These are phyloP conservation scores for Talaromyces sp. DNA, from an alignment of 2,329 filamentous ascomycete species.

Conservation along the genomic window DNA sequence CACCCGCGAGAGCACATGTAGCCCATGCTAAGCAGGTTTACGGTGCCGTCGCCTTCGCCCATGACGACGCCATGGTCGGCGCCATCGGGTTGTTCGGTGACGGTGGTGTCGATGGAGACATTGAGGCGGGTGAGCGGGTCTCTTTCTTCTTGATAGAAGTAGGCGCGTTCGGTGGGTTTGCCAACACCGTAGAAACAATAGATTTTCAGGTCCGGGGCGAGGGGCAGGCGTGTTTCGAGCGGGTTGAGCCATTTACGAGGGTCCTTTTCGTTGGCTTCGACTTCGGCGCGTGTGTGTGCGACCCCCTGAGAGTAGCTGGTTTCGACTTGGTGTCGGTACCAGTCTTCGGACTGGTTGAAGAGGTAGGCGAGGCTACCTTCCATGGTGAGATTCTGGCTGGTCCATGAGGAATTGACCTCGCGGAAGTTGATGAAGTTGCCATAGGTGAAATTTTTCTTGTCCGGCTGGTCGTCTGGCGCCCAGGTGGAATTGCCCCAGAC, in stretches of 20 bases:
- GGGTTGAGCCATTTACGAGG: conserved; percentile 90
- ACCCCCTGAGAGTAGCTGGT: conserved; percentile 82
- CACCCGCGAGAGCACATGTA: conserved; percentile 98
- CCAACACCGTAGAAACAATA: conserved; percentile 96
- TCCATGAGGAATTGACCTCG: conserved; percentile 56
- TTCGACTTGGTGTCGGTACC: conserved; percentile 72
- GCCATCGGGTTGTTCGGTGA: conserved; percentile 35
- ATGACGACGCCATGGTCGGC: conserved; percentile 87
- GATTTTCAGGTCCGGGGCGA: conserved; percentile 85
- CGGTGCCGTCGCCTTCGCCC: conserved; percentile 93
- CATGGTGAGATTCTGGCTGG: conserved; percentile 71
- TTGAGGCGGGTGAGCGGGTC: conserved; percentile 55
- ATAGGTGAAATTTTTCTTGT: conserved; percentile 67
- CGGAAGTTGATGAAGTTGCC: conserved; percentile 85
- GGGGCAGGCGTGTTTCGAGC: conserved; percentile 80
- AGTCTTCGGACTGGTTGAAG: conserved; percentile 70
- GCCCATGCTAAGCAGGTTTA: conserved; percentile 82
- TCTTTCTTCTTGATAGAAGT: conserved; percentile 76
- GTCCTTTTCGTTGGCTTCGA: conserved; percentile 74
- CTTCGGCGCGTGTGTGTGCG: conserved; percentile 70
- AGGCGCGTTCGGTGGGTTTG: conserved; percentile 86
- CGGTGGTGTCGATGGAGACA: conserved; percentile 49
- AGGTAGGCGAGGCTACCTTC: conserved; percentile 72
- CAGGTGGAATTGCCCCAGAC: conserved; percentile 90
- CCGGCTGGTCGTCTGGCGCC: conserved; percentile 79